Percentiles rank a stretch among this genome's conserved stretches.
phyloP scores from a whole-genome alignment of 2,329 filamentous ascomycete genomes.

The Rhinocladiella mackenziei region DNA sequence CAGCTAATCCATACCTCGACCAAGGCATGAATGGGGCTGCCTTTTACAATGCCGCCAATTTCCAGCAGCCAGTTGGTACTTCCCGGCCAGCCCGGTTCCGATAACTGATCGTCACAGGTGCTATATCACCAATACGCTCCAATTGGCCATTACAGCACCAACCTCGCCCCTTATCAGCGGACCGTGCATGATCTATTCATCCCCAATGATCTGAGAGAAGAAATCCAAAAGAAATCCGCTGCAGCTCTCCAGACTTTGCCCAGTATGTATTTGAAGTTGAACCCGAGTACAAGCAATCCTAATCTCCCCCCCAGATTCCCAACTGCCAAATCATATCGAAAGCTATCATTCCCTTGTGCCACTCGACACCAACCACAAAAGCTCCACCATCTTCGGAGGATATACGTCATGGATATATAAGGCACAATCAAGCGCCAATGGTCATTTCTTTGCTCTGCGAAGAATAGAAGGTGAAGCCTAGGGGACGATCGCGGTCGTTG shows the following conservation, averaged over 20 bases:
- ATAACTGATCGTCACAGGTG: slow-evolving; percentile 47
- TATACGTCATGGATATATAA: slow-evolving; percentile 95
- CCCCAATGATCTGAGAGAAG: slow-evolving; percentile 78
- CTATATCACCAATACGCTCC: slow-evolving; percentile 94
- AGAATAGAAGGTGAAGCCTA: slow-evolving; percentile 68
- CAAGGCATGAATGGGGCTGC: slow-evolving; percentile 55
- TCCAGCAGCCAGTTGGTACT: slow-evolving; percentile 58
- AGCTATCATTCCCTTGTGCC: slow-evolving; percentile 91
- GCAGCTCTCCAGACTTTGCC: slow-evolving; percentile 80
- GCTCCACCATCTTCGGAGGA: slow-evolving; percentile 68
- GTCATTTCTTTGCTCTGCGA: slow-evolving; percentile 79
- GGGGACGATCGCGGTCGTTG: no score
- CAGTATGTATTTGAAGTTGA: slow-evolving; percentile 49
- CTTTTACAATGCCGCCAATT: slow-evolving; percentile 61
- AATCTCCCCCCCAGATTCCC: slow-evolving; percentile 48
- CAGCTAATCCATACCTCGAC: slow-evolving; percentile 75
- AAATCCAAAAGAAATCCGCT: slow-evolving; percentile 82
- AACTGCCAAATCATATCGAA: slow-evolving; percentile 71
- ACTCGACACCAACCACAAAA: slow-evolving; percentile 78
- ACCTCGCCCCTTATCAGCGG: slow-evolving; percentile 78
- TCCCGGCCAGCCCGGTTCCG: neutral
- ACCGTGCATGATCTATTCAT: slow-evolving; percentile 89
- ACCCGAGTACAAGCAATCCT: slow-evolving; percentile 11
- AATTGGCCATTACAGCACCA: slow-evolving; percentile 74
- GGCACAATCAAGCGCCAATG: slow-evolving; percentile 82